Evolutionary conservation across 73 alveolate species (phyloP).

Genomic region (Stentor coeruleus): DNA sequence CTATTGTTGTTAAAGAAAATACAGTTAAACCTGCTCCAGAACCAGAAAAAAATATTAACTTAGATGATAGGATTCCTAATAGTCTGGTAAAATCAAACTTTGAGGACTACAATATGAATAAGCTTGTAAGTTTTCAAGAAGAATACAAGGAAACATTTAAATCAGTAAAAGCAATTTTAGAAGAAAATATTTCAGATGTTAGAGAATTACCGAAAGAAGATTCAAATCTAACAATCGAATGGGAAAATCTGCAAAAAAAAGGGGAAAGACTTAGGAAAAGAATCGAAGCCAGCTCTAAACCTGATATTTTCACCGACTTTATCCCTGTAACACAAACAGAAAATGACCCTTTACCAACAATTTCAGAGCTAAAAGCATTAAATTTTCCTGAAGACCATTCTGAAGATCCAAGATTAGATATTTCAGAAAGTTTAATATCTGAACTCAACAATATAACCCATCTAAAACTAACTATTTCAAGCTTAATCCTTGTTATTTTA

Average conservation of each 20-base stretch:
- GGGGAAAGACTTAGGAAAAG: not conserved
- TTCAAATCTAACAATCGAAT: not conserved
- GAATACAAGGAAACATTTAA: constrained; percentile 6
- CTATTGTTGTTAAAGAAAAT: no score
- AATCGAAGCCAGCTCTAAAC: not conserved
- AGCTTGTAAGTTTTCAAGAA: not conserved
- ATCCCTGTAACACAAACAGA: not conserved
- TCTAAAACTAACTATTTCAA: not conserved
- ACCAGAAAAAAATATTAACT: not conserved
- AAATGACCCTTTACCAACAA: not conserved
- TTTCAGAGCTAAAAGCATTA: constrained; percentile 12
- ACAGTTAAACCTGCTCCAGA: not conserved
- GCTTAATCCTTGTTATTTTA: not conserved
- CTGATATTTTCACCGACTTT: not conserved
- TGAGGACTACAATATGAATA: not conserved
- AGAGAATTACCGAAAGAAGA: not conserved
- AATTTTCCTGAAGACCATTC: not conserved
- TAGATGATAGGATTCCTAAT: not conserved
- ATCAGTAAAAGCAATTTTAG: not conserved
- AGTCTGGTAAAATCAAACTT: not conserved
- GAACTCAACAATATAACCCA: not conserved
- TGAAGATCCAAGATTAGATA: not conserved
- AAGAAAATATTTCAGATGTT: no score
- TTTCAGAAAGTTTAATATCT: not conserved
- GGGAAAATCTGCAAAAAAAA: not conserved